A percentile compares a stretch with the other conserved stretches of the same genome.
Conservation (phyloP, 352 stramenopile genomes). For the Elongisporangium anandrum region DNA sequence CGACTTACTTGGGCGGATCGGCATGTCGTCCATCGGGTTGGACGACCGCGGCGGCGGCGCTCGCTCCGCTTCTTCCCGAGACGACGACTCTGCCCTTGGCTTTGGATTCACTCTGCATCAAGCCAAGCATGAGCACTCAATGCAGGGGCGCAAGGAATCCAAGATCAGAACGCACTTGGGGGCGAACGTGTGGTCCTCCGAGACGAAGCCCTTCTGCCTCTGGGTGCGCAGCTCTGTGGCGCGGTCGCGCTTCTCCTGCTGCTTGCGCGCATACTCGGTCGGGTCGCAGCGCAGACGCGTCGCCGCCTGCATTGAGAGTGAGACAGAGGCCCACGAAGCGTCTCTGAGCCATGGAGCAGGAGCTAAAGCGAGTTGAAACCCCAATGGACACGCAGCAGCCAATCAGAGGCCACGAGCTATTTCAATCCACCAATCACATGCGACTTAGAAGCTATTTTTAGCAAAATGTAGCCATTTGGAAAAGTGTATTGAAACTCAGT, state of each 20-base stretch:
- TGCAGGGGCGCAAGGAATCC: background rate
- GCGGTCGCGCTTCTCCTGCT: slow-evolving; percentile 73
- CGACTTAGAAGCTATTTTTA: background rate
- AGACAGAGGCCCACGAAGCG: background rate
- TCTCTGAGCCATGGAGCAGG: background rate
- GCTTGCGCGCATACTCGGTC: slow-evolving; percentile 76
- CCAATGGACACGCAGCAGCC: background rate
- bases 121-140: background rate
- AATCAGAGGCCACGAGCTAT: slow-evolving; percentile 5
- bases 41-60: slow-evolving; percentile 9
- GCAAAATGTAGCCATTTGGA: background rate
- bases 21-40: slow-evolving; percentile 34
- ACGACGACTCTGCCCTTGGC: slow-evolving; percentile 20
- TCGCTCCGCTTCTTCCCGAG: slow-evolving; percentile 47
- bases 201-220: slow-evolving; percentile 58
- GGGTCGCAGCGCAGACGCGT: slow-evolving; percentile 69
- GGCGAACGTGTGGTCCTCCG: slow-evolving; percentile 71
- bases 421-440: background rate
- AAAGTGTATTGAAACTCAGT: slow-evolving; percentile 5
- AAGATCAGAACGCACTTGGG: slow-evolving; percentile 49
- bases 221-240: slow-evolving; percentile 72
- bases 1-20: slow-evolving; percentile 40
- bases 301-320: slow-evolving; percentile 14
- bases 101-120: slow-evolving; percentile 42
- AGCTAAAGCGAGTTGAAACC: background rate